Base-by-base conservation (phyloP, 2,329 filamentous ascomycete species). In the Elsinoe batatas region DNA sequence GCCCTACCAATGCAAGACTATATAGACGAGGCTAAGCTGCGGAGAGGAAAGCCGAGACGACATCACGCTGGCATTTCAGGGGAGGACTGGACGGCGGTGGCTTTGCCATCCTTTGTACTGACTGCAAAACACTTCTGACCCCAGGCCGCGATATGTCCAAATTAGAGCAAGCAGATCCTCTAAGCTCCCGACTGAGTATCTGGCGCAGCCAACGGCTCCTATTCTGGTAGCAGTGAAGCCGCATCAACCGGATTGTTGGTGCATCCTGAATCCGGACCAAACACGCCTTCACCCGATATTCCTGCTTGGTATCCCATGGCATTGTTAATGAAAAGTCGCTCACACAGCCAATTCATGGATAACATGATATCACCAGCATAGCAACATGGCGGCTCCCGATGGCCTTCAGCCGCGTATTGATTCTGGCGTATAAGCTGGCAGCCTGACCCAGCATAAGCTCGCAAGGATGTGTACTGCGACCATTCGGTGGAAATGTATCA, bases 331-430 rank as follows among this genome's bases (percentile, higher is more conserved):
- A 22, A 2, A 30, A n/a, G 40, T 11, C 30, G n/a, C 13, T 22
- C 26, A 44, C 18, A 44, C 20, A 44, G 20, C 20, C 18, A 44
- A 22, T 11, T 11, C n/a, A 22, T 44, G 40, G 40, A 44, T 49
- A 10, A 15, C 32, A 35, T 49, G 44, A 49, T 49, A 20, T 49
- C 26, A 49, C 15, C 15, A 17, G n/a, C 18, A 49, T 33, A n/a
- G 18, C 44, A 49, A 7, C 11, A 12, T 33, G 30, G 33, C 44
- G 22, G 44, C 44, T 49, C 44, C 17, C 33, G 44, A 33, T 30
- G 26, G 26, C 15, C 15, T 49, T 35, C 44, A 49, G 44, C 44
- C 44, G 44, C 32, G 44, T 49, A 49, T 49, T 17, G 44, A 49
- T 33, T 35, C 7, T 35, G 18, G 18, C 40, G 33, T 49, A 30